Evolutionary conservation across 169 alveolate species (phyloP).

Genomic region (Cryptosporidium andersoni): DNA sequence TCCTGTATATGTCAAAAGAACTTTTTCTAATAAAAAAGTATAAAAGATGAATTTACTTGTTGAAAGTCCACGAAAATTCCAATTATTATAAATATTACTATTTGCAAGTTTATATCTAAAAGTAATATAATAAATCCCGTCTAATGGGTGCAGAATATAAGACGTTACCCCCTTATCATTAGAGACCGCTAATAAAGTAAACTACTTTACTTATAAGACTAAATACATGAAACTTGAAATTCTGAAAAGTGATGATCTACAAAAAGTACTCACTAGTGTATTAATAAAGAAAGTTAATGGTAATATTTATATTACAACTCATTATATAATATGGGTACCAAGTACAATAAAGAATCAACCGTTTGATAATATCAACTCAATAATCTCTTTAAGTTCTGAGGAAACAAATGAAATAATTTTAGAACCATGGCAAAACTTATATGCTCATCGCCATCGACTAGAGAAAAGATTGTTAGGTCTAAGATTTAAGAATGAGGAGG

Average conservation of each 20-base stretch:
- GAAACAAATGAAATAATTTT: background rate
- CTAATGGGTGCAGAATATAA: no score
- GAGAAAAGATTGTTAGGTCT: slow-evolving; percentile 46
- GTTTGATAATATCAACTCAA: background rate
- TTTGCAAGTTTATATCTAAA: no score
- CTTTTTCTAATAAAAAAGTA: no score
- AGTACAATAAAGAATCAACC: background rate
- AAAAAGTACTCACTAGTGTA: slow-evolving; percentile 11
- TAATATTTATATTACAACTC: slow-evolving; percentile 21
- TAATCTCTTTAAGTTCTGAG: slow-evolving; percentile 9
- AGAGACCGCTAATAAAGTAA: no score
- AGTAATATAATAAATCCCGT: no score
- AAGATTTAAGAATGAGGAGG: slow-evolving; percentile 23
- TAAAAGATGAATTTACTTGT: no score
- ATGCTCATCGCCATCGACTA: slow-evolving; percentile 56
- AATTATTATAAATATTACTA: no score
- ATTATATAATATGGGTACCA: slow-evolving; percentile 45
- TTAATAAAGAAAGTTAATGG: slow-evolving; percentile 41
- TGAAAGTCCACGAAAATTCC: no score
- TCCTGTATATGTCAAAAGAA: no score
- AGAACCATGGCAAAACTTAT: slow-evolving; percentile 33
- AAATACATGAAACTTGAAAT: no score
- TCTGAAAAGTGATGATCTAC: background rate
- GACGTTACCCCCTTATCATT: no score
- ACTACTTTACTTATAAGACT: no score